A percentile compares a stretch with the other conserved stretches of the same genome.
Evolutionary conservation across 169 alveolate species (phyloP).

Genomic region (Perkinsus chesapeaki): DNA sequence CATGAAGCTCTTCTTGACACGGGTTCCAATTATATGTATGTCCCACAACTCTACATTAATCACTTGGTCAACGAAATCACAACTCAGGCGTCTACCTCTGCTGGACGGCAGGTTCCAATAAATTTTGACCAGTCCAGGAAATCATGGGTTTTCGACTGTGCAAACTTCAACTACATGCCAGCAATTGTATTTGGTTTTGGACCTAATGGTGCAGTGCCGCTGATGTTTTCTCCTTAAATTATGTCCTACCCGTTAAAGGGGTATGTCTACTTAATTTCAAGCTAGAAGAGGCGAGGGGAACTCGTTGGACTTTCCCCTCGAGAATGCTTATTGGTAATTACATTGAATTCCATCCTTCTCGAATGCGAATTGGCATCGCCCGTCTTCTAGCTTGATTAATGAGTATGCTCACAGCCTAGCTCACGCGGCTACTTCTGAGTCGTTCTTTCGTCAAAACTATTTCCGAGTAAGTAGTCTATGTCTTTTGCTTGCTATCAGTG

Average conservation of each 20-base stretch:
- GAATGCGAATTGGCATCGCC: not conserved
- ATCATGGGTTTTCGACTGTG: not conserved
- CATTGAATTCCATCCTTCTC: not conserved
- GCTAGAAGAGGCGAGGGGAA: not conserved
- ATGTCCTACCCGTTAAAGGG: not conserved
- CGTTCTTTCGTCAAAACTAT: no score
- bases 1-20: not conserved
- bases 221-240: not conserved
- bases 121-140: not conserved
- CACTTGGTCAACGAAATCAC: not conserved
- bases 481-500: no score
- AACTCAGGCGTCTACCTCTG: not conserved
- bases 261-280: not conserved
- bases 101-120: not conserved
- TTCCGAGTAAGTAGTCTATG: no score
- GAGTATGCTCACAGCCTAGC: no score
- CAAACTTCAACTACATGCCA: not conserved
- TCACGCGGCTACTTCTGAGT: no score
- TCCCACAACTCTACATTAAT: not conserved
- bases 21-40: not conserved
- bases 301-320: not conserved
- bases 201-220: not conserved
- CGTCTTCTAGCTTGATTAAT: no score
- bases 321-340: not conserved
- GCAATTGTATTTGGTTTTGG: not conserved